phyloP scores from a whole-genome alignment of 2,329 filamentous ascomycete genomes.

The Penicillium sp. region DNA sequence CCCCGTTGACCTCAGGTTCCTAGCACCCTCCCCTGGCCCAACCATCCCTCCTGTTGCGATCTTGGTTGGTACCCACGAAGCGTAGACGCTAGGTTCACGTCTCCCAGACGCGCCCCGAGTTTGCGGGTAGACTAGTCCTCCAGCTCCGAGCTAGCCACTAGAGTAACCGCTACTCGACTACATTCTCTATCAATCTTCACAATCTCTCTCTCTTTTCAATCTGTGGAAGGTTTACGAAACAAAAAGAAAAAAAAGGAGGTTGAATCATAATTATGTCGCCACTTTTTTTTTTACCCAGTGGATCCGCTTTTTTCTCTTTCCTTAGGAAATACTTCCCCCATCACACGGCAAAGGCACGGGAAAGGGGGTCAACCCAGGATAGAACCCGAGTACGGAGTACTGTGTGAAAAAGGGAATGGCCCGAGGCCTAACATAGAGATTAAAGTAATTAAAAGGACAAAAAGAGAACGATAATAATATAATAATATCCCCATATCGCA shows the following conservation, averaged over 20 bases:
- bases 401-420: constrained; percentile 20
- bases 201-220: background rate
- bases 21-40: constrained; percentile 21
- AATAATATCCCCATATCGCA: background rate
- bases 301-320: constrained; percentile 6
- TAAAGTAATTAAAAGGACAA: background rate
- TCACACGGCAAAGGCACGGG: constrained; percentile 20
- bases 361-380: constrained; percentile 22
- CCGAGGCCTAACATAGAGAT: constrained; percentile 6
- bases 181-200: background rate
- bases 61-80: constrained; percentile 31
- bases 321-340: constrained; percentile 6
- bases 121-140: constrained; percentile 35
- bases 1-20: constrained; percentile 30
- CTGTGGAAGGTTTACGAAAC: background rate
- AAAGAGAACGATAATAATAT: too few species aligned
- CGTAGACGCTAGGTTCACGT: constrained; percentile 35
- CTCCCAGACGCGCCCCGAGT: constrained; percentile 23
- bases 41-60: constrained; percentile 24
- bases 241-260: constrained; percentile 3
- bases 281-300: constrained; percentile 11
- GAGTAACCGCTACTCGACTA: background rate
- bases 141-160: constrained; percentile 12
- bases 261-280: constrained; percentile 17
- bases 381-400: constrained; percentile 11